phyloP scores from a whole-genome alignment of 2,329 filamentous ascomycete genomes.

The Phialophora expanda region DNA sequence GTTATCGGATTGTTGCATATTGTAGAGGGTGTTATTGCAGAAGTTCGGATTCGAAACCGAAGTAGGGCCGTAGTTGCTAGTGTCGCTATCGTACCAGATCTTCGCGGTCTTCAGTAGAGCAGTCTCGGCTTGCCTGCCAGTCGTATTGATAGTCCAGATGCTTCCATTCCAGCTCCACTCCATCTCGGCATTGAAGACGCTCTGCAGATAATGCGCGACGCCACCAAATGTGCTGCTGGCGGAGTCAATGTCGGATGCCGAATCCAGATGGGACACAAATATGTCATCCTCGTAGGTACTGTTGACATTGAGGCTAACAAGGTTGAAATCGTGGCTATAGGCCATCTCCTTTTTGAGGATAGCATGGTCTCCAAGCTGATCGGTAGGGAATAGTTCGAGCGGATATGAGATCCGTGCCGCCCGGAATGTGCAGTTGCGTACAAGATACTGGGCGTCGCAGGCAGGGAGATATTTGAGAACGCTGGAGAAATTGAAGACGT shows the following conservation, averaged over 20 bases:
- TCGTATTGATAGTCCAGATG: constrained; percentile 1
- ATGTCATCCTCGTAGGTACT: background rate
- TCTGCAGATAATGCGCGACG: background rate
- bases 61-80: background rate
- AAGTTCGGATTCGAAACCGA: background rate
- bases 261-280: background rate
- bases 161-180: constrained; percentile 9
- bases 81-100: background rate
- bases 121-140: constrained; percentile 1
- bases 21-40: background rate
- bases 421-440: background rate
- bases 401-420: constrained; percentile 6
- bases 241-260: background rate
- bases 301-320: constrained; percentile 1
- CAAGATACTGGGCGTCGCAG: background rate
- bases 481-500: background rate
- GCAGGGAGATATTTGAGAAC: background rate
- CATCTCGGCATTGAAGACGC: background rate
- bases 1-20: too few species aligned
- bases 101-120: background rate
- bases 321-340: background rate
- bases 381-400: background rate
- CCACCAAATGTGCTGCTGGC: constrained; percentile 1
- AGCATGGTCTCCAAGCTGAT: background rate
- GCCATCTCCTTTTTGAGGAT: background rate